phyloP scores from a whole-genome alignment of 805 yeast species.

The Teunomyces funiuensis region DNA sequence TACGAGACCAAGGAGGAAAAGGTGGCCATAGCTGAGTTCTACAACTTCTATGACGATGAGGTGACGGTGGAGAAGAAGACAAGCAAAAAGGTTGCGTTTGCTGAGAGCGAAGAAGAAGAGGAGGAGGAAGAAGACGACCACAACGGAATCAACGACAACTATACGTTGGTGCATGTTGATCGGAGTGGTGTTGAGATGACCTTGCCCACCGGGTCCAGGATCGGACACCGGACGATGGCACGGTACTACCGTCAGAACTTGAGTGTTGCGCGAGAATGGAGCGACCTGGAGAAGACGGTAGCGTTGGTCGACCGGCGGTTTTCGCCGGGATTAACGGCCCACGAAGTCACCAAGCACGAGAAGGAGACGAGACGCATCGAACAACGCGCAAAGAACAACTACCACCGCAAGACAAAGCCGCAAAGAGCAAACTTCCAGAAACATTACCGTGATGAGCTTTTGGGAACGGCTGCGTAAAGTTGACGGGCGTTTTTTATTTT shows the following conservation, averaged over 20 bases:
- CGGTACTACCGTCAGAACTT: conserved; percentile 69
- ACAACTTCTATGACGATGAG: conserved; percentile 30
- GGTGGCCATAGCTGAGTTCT: conserved; percentile 35
- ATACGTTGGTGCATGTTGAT: conserved; percentile 44
- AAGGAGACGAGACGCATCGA: conserved; percentile 26
- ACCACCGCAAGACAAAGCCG: conserved; percentile 26
- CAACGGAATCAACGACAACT: conserved; percentile 22
- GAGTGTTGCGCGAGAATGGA: conserved; percentile 29
- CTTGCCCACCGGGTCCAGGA: conserved; percentile 73
- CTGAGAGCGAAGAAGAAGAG: conserved; percentile 14
- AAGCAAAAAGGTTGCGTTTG: conserved; percentile 28
- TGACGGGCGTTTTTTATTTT: not conserved
- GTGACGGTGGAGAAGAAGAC: conserved; percentile 13
- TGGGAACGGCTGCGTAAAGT: conserved; percentile 29
- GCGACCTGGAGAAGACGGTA: conserved; percentile 72
- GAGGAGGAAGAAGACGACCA: conserved; percentile 12
- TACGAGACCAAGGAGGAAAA: conserved; percentile 43
- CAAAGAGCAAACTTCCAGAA: conserved; percentile 32
- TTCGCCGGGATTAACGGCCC: conserved; percentile 35
- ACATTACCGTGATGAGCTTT: conserved; percentile 68
- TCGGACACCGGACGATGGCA: conserved; percentile 78
- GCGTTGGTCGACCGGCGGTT: conserved; percentile 67
- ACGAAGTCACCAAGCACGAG: conserved; percentile 34
- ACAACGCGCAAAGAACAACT: conserved; percentile 21
- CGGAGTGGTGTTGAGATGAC: conserved; percentile 63